Percentiles rank a stretch among this genome's conserved stretches.
phyloP scores from a whole-genome alignment of 169 alveolate species.

The Theileria sp. region DNA sequence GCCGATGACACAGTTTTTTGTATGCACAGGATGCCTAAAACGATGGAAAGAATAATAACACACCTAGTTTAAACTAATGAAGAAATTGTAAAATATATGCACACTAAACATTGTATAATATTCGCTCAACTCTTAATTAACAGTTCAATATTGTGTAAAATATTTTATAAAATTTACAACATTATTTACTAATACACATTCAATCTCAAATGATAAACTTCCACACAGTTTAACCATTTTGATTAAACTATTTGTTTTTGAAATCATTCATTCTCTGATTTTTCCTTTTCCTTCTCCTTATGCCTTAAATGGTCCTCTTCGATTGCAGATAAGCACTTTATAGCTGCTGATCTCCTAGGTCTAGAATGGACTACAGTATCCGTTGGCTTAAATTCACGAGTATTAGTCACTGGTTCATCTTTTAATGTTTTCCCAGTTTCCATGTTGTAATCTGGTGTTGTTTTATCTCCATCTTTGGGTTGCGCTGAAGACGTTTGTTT shows the following conservation, averaged over 20 bases:
- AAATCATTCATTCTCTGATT: neutral
- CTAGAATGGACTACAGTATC: neutral
- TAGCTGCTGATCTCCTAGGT: conserved; percentile 59
- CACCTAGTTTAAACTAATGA: neutral
- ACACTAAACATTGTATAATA: neutral
- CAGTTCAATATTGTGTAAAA: neutral
- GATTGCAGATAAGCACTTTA: conserved; percentile 30
- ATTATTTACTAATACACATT: neutral
- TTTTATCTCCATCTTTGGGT: neutral
- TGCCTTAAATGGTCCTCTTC: conserved; percentile 29
- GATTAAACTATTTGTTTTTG: neutral
- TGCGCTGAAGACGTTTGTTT: neutral
- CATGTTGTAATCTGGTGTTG: neutral
- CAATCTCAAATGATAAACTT: neutral
- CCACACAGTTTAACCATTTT: neutral
- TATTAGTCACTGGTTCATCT: neutral
- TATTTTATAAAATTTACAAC: neutral
- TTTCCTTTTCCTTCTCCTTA: conserved; percentile 7
- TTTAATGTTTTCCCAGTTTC: neutral
- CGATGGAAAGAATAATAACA: conserved; percentile 76
- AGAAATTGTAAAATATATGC: neutral
- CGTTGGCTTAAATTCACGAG: neutral
- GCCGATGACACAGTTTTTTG: conserved; percentile 76
- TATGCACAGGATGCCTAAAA: conserved; percentile 72
- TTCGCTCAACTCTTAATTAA: neutral